A percentile compares a stretch with the other conserved stretches of the same genome.
phyloP scores from a whole-genome alignment of 73 alveolate species.

The Durusdinium trenchii region DNA sequence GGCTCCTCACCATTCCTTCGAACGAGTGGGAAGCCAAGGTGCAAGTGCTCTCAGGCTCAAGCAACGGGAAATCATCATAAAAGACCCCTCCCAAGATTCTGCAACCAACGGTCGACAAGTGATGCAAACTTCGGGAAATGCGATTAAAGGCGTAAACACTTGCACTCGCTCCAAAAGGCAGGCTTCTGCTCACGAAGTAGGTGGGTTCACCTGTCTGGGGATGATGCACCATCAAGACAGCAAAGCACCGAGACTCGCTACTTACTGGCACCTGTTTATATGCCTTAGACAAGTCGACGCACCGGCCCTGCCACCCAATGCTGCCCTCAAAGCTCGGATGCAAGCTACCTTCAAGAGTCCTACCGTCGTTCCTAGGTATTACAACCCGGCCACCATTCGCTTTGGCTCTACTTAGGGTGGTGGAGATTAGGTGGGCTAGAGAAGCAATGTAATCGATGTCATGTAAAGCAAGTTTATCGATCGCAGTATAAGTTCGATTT shows the following conservation, averaged over 20 bases:
- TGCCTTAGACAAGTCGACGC: not conserved
- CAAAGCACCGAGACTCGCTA: not conserved
- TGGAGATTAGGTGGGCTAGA: too few species aligned
- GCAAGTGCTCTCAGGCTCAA: not conserved
- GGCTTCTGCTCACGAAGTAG: not conserved
- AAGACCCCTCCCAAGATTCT: not conserved
- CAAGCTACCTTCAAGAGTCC: too few species aligned
- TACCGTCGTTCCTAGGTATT: too few species aligned
- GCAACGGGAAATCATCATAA: not conserved
- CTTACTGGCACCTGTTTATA: not conserved
- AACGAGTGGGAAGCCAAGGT: not conserved
- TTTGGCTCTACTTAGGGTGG: too few species aligned
- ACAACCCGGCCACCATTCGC: too few species aligned
- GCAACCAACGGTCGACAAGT: not conserved
- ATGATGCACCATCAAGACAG: not conserved
- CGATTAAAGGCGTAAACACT: not conserved
- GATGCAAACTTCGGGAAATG: not conserved
- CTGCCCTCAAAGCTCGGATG: too few species aligned
- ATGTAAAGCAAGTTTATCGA: not conserved
- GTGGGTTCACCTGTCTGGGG: not conserved
- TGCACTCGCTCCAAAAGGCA: conserved; percentile 1
- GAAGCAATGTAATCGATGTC: too few species aligned
- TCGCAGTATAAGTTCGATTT: not conserved
- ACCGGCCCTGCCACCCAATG: not conserved
- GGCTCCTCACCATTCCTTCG: not conserved